Evolutionary conservation across 768 basidiomycete genomes (phyloP).

Genomic region (Tricholomella constricta): DNA sequence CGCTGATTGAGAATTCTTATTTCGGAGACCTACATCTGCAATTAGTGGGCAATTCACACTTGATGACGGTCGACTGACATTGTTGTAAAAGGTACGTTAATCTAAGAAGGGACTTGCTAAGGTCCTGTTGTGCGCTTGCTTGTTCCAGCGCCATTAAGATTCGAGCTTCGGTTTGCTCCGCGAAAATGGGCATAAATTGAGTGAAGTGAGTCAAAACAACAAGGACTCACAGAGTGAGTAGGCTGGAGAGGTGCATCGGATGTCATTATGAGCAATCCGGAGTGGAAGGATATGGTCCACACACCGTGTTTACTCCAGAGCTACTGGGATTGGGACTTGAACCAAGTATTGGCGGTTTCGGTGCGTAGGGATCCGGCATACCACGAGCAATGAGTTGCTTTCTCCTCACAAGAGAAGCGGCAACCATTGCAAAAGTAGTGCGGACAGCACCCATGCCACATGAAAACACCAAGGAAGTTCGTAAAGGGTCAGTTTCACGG

Average conservation of each 20-base stretch:
- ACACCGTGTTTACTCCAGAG: constrained; percentile 53
- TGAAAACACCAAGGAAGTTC: constrained; percentile 87
- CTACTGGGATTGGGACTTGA: constrained; percentile 24
- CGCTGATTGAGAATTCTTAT: constrained; percentile 71
- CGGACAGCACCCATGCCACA: constrained; percentile 98
- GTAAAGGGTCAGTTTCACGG: constrained; percentile 72
- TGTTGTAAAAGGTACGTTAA: constrained; percentile 82
- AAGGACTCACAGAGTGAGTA: constrained; percentile 22
- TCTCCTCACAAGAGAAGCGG: constrained; percentile 82
- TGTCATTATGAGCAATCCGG: not conserved
- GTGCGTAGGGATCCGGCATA: constrained; percentile 75
- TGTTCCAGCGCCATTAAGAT: constrained; percentile 70
- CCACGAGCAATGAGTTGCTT: constrained; percentile 70
- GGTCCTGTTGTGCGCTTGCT: constrained; percentile 78
- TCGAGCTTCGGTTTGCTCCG: constrained; percentile 55
- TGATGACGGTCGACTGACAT: constrained; percentile 42
- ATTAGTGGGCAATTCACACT: not conserved
- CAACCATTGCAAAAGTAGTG: constrained; percentile 97
- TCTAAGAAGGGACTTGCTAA: constrained; percentile 72
- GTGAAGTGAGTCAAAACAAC: not conserved
- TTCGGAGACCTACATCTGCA: constrained; percentile 55
- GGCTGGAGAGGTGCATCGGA: constrained; percentile 16
- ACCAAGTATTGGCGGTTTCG: constrained; percentile 30
- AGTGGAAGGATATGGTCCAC: constrained; percentile 8
- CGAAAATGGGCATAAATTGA: constrained; percentile 1